A percentile compares a stretch with the other conserved stretches of the same genome.
Evolutionary conservation across 2,329 filamentous ascomycete species (phyloP).

Genomic region (Cucurbitaria berberidis): DNA sequence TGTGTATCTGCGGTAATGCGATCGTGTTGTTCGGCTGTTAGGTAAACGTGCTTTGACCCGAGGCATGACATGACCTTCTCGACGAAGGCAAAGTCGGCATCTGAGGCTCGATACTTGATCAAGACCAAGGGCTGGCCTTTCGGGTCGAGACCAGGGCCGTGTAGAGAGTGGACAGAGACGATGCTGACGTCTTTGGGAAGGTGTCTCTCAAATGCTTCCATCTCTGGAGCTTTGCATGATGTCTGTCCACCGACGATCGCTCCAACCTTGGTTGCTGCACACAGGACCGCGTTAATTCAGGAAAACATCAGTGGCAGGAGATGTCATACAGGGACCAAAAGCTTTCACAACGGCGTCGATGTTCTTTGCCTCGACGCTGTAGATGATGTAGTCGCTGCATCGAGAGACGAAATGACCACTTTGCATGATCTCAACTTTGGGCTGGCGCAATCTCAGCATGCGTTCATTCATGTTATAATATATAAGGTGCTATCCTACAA

Average conservation of each 20-base stretch:
- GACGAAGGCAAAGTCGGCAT: conserved; percentile 77
- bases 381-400: conserved; percentile 97
- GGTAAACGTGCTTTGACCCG: conserved; percentile 82
- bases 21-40: conserved; percentile 87
- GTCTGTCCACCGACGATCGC: conserved; percentile 98
- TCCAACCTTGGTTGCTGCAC: conserved; percentile 86
- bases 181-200: conserved; percentile 90
- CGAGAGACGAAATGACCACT: conserved; percentile 97
- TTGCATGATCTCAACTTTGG: conserved; percentile 79
- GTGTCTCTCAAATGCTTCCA: conserved; percentile 88
- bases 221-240: conserved; percentile 96
- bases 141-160: conserved; percentile 88
- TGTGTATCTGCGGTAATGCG: conserved; percentile 98
- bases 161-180: conserved; percentile 93
- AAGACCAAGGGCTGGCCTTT: conserved; percentile 90
- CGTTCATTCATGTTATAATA: conserved; percentile 44
- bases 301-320: conserved; percentile 7
- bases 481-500: conserved; percentile 70
- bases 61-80: conserved; percentile 83
- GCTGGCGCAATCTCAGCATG: conserved; percentile 65
- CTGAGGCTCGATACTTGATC: conserved; percentile 88
- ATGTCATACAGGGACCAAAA: conserved; percentile 85
- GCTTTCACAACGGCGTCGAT: conserved; percentile 86
- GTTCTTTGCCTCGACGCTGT: conserved; percentile 93
- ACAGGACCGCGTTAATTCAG: conserved; percentile 10